A percentile compares a stretch with the other conserved stretches of the same genome.
Conservation (phyloP, 1,284 basidiomycete species). For the Austropuccinia psidii region DNA sequence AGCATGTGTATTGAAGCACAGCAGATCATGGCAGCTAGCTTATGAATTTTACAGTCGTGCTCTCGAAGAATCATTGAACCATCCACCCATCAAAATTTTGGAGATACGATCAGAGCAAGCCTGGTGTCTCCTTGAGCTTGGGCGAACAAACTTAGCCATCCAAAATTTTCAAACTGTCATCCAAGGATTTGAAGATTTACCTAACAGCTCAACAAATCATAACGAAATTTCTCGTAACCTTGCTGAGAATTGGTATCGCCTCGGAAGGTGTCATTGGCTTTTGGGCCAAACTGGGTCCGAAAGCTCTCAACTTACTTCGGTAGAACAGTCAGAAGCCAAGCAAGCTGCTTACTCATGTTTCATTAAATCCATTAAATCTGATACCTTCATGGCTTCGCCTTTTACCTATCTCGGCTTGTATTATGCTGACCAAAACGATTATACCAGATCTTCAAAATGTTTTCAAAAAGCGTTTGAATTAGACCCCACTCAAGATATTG, state of each 20-base stretch:
- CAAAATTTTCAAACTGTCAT: slow-evolving; percentile 59
- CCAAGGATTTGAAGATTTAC: slow-evolving; percentile 42
- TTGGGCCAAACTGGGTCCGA: no score
- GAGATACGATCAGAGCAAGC: slow-evolving; percentile 56
- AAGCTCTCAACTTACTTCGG: no score
- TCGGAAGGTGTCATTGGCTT: slow-evolving; percentile 1
- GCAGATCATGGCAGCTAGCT: slow-evolving; percentile 65
- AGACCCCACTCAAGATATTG: slow-evolving; percentile 76
- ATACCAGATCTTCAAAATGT: slow-evolving; percentile 79
- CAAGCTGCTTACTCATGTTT: slow-evolving; percentile 70
- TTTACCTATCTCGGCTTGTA: slow-evolving; percentile 91
- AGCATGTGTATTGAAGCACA: slow-evolving; percentile 64
- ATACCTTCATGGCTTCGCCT: slow-evolving; percentile 71
- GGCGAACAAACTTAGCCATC: slow-evolving; percentile 55
- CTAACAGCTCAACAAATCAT: slow-evolving; percentile 44
- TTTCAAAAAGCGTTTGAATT: slow-evolving; percentile 99
- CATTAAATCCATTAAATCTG: slow-evolving; percentile 71
- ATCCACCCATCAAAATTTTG: slow-evolving; percentile 45
- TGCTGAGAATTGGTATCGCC: slow-evolving; percentile 39
- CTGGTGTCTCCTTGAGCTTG: slow-evolving; percentile 69
- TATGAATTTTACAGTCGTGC: slow-evolving; percentile 56
- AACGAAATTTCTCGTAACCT: slow-evolving; percentile 38
- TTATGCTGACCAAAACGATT: slow-evolving; percentile 72
- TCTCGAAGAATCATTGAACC: slow-evolving; percentile 47
- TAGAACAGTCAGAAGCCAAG: neutral